These are phyloP conservation scores for Pleurotus eryngii DNA, from an alignment of 768 basidiomycete species.

Conservation along the genomic window DNA sequence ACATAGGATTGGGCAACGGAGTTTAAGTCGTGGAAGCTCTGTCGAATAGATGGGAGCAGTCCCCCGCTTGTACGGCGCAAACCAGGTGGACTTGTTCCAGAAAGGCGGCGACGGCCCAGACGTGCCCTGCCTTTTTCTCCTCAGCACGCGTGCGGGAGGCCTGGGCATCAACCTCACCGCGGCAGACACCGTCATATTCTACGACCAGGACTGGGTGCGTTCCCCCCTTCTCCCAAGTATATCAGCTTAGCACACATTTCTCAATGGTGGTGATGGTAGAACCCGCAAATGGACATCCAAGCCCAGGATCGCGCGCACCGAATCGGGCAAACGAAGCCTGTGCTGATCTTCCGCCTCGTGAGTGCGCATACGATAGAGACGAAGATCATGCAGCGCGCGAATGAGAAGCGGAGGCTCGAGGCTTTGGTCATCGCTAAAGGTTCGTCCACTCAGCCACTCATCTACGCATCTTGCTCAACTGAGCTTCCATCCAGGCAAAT, in stretches of 20 bases:
- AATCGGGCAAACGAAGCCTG: constrained; percentile 90
- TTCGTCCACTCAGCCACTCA: constrained; percentile 20
- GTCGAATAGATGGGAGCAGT: constrained; percentile 90
- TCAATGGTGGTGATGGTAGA: constrained; percentile 37
- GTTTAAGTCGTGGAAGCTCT: constrained; percentile 78
- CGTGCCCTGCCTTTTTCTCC: constrained; percentile 72
- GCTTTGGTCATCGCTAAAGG: constrained; percentile 94
- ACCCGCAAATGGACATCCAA: constrained; percentile 95
- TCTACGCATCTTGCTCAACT: background rate
- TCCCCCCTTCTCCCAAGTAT: background rate
- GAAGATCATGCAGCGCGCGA: constrained; percentile 84
- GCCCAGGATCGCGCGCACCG: constrained; percentile 95
- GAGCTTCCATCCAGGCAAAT: constrained; percentile 56
- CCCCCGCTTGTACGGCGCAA: constrained; percentile 76
- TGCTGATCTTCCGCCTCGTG: constrained; percentile 85
- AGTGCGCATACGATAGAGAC: constrained; percentile 89
- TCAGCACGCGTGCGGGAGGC: constrained; percentile 79
- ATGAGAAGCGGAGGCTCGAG: constrained; percentile 87
- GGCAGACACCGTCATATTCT: constrained; percentile 91
- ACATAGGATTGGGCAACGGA: constrained; percentile 89
- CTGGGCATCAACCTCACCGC: constrained; percentile 78
- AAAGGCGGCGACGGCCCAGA: constrained; percentile 54
- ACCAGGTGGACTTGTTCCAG: constrained; percentile 86
- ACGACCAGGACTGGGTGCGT: constrained; percentile 87
- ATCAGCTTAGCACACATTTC: background rate